Conservation (phyloP, 1,139 yeast genomes). For the Candida tetrigidarum region DNA sequence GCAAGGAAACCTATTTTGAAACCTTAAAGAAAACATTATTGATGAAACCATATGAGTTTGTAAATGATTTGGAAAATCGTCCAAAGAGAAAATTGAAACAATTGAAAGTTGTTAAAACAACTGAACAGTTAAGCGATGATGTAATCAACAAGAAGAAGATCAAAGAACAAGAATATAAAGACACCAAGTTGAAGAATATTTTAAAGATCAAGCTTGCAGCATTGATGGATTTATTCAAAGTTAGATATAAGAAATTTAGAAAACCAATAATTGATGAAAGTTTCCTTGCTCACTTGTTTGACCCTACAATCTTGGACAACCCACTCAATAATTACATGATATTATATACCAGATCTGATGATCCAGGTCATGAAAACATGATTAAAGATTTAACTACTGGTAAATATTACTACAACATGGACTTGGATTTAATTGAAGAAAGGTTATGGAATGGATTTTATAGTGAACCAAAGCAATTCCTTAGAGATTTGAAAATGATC, state of each 20-base stretch:
- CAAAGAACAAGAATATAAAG: slow-evolving; percentile 66
- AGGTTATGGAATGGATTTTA: slow-evolving; percentile 96
- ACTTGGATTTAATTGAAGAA: slow-evolving; percentile 91
- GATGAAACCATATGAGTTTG: slow-evolving; percentile 69
- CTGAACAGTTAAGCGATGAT: slow-evolving; percentile 8
- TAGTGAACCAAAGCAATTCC: slow-evolving; percentile 89
- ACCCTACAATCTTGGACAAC: slow-evolving; percentile 44
- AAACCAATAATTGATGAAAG: slow-evolving; percentile 89
- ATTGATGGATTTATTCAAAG: slow-evolving; percentile 86
- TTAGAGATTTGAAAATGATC: slow-evolving; percentile 83
- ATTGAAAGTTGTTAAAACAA: slow-evolving; percentile 31
- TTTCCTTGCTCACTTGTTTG: slow-evolving; percentile 75
- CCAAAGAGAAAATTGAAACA: slow-evolving; percentile 52
- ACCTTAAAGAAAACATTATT: slow-evolving; percentile 57
- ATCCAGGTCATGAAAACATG: slow-evolving; percentile 59
- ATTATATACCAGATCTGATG: slow-evolving; percentile 60
- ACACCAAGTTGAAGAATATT: slow-evolving; percentile 81
- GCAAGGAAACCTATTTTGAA: slow-evolving; percentile 57
- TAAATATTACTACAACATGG: slow-evolving; percentile 80
- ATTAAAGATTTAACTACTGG: slow-evolving; percentile 81
- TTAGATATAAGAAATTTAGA: slow-evolving; percentile 83
- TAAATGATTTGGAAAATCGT: slow-evolving; percentile 54
- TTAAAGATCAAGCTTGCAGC: slow-evolving; percentile 86
- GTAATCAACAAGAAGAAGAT: slow-evolving; percentile 33
- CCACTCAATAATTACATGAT: slow-evolving; percentile 46